Evolutionary conservation across 441 rosid species (phyloP), one percentile per base, ranked within the genome.

Genomic region (Brassica balearica): DNA sequence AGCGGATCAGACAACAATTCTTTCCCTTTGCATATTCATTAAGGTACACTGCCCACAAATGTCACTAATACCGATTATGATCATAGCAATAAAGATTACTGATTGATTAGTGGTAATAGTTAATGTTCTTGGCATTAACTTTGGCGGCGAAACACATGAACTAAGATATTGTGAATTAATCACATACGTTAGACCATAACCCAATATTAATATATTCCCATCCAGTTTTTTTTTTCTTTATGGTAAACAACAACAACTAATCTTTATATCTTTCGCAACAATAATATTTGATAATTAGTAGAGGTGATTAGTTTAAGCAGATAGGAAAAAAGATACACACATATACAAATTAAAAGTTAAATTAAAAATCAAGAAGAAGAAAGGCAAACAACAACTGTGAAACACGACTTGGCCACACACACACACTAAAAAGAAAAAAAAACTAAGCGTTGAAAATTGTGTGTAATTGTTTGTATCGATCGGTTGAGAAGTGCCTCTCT

Each of bases 401-500:
- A 72, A 78, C 73, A 83, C 77, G 76, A 68, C 82, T 77, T 61
- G n/a, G 75, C 76, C 80, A 65, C 81, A 53, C 63, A 58, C 62
- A 58, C 29, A 2, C 6, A 55, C 6, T 15, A 55, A 58, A 20
- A 58, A 53, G 15, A 58, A 58, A 58, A 23, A 58, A 58, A 58
- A 23, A 68, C 1, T 46, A 77, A 82, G 97, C 88, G 91, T 91
- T 88, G 92, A 88, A 90, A 80, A 70, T 65, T 46, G 89, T 77
- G 87, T 82, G 89, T 41, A 10, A 59, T 55, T 66, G 55, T 77
- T 69, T 76, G 61, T 46, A 75, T 69, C 10, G 73, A 83, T 91
- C 88, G 80, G 96, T 90, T 92, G 92, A 87, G 90, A 83, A 86
- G 93, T 85, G 90, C 87, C 86, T 86, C 80, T 89, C 87, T 84